phyloP scores from a whole-genome alignment of 2,329 filamentous ascomycete species.

The Diaporthe caulivora region DNA sequence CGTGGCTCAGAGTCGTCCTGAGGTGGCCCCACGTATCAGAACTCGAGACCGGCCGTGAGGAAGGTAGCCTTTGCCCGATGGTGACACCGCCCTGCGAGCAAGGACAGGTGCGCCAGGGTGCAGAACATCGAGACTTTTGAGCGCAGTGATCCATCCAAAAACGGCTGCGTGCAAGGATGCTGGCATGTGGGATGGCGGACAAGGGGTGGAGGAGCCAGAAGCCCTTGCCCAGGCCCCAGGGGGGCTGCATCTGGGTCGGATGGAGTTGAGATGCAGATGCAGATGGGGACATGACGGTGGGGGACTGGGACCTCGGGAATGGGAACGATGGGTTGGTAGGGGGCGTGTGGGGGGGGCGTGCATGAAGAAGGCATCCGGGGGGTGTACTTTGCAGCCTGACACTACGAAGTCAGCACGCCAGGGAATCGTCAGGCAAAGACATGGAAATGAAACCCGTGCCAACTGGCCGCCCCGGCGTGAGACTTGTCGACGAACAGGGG shows the following conservation, averaged over 20 bases:
- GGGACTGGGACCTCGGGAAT: conserved; percentile 35
- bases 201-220: conserved; percentile 36
- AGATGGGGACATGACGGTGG: conserved; percentile 39
- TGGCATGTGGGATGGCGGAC: conserved; percentile 37
- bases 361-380: conserved; percentile 12
- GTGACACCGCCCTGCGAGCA: conserved; percentile 39
- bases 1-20: conserved; percentile 19
- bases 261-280: conserved; percentile 40
- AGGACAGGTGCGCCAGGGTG: conserved; percentile 34
- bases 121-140: conserved; percentile 20
- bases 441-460: conserved; percentile 22
- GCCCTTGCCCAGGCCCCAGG: conserved; percentile 40
- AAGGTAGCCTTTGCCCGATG: conserved; percentile 30
- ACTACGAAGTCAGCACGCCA: conserved; percentile 20
- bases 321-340: conserved; percentile 24
- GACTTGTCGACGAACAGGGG: conserved; percentile 24
- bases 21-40: conserved; percentile 39
- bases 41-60: conserved; percentile 36
- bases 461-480: conserved; percentile 28
- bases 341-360: conserved; percentile 33
- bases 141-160: conserved; percentile 33
- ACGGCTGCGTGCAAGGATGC: conserved; percentile 35
- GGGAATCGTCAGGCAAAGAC: conserved; percentile 14
- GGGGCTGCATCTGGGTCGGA: conserved; percentile 39
- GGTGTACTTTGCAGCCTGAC: conserved; percentile 19